Conservation (phyloP, 73 alveolate genomes). For the Paramecium octaurelia region DNA sequence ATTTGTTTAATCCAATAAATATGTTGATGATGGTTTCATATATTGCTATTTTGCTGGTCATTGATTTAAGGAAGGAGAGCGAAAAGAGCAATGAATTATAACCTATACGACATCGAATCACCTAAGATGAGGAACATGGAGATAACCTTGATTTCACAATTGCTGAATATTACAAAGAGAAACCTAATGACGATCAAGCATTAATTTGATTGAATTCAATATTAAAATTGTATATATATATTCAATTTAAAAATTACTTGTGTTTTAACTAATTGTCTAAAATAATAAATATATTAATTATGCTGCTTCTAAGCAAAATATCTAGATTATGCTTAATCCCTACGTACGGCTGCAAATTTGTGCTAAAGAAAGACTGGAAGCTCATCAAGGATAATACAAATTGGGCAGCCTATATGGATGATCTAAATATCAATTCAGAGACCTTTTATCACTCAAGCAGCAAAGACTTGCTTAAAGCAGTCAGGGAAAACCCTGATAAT, state of each 20-base stretch:
- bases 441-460: background rate
- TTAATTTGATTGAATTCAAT: background rate
- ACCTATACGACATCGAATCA: background rate
- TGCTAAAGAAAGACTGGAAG: conserved; percentile 1
- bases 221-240: background rate
- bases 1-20: conserved; percentile 28
- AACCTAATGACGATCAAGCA: background rate
- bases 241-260: background rate
- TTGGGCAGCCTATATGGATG: conserved; percentile 21
- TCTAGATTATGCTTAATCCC: background rate
- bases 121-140: conserved; percentile 4
- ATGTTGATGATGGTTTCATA: conserved; percentile 31
- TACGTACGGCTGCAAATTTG: background rate
- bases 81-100: background rate
- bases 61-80: background rate
- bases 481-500: background rate
- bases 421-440: conserved; percentile 37
- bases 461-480: background rate
- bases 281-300: background rate
- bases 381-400: background rate
- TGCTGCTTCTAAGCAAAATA: background rate
- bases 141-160: background rate
- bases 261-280: background rate
- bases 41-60: background rate
- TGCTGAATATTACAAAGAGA: background rate